Conservation (phyloP, 345 rosid species). For the Eucalyptus paniculata region DNA sequence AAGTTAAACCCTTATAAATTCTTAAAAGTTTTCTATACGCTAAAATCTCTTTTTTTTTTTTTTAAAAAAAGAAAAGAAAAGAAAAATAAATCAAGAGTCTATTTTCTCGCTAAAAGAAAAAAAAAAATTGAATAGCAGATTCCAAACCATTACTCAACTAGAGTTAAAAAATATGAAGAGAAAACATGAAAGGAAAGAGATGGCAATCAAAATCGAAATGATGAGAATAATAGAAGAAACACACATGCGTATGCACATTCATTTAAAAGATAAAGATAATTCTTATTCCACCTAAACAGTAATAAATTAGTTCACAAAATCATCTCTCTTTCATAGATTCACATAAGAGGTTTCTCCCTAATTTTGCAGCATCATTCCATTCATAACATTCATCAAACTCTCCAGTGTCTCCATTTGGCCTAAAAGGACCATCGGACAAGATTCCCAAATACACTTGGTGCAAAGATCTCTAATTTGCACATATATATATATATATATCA, state of each 20-base stretch:
- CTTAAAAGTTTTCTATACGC: too few species aligned
- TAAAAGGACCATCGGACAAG: neutral
- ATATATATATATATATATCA: neutral
- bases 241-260: neutral
- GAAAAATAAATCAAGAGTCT: too few species aligned
- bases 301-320: neutral
- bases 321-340: neutral
- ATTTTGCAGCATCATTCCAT: neutral
- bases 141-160: too few species aligned
- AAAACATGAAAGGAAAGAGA: neutral
- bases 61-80: too few species aligned
- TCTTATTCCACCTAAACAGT: neutral
- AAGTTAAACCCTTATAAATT: too few species aligned
- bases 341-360: neutral
- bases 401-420: neutral
- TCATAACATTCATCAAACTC: neutral
- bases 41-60: too few species aligned
- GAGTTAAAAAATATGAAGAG: neutral
- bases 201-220: neutral
- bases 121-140: too few species aligned
- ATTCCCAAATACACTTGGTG: neutral
- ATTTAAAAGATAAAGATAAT: neutral
- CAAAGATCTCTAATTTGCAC: neutral
- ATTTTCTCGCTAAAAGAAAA: too few species aligned
- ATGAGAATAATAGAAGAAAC: neutral